These are phyloP conservation scores for Auriscalpium microsporum DNA, from an alignment of 768 basidiomycete species.

Conservation along the genomic window DNA sequence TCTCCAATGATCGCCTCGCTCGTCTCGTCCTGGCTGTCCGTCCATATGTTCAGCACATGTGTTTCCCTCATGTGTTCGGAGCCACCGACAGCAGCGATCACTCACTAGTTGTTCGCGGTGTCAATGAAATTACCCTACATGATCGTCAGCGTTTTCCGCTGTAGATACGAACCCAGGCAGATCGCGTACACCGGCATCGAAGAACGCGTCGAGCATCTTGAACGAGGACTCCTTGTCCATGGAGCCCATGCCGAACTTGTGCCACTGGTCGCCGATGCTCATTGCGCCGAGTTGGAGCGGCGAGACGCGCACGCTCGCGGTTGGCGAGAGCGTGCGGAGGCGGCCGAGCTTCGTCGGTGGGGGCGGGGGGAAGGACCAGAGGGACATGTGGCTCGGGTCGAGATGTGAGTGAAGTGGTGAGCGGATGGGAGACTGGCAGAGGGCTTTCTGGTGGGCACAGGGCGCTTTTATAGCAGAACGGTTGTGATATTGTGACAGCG, in stretches of 20 bases:
- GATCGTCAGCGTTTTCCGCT: background rate
- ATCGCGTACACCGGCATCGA: conserved; percentile 17
- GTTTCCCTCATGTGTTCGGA: background rate
- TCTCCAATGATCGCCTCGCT: conserved; percentile 30
- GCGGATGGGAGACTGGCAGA: too few species aligned
- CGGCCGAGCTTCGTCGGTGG: conserved; percentile 10
- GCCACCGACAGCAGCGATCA: background rate
- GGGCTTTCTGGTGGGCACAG: too few species aligned
- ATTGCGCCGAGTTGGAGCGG: conserved; percentile 20
- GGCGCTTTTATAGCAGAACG: too few species aligned
- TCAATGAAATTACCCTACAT: conserved; percentile 21
- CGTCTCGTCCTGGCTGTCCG: conserved; percentile 13
- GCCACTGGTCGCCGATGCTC: conserved; percentile 15
- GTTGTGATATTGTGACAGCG: too few species aligned
- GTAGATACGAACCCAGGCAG: conserved; percentile 15
- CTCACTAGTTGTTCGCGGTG: conserved; percentile 28
- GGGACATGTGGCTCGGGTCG: background rate
- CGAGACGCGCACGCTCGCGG: conserved; percentile 19
- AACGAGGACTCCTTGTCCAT: conserved; percentile 28
- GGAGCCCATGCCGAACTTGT: conserved; percentile 25
- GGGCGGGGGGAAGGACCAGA: background rate
- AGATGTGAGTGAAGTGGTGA: too few species aligned
- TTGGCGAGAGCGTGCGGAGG: conserved; percentile 12
- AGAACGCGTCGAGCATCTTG: conserved; percentile 30
- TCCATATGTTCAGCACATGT: background rate